Evolutionary conservation across 441 rosid species (phyloP).

Genomic region (Melastoma candidum): DNA sequence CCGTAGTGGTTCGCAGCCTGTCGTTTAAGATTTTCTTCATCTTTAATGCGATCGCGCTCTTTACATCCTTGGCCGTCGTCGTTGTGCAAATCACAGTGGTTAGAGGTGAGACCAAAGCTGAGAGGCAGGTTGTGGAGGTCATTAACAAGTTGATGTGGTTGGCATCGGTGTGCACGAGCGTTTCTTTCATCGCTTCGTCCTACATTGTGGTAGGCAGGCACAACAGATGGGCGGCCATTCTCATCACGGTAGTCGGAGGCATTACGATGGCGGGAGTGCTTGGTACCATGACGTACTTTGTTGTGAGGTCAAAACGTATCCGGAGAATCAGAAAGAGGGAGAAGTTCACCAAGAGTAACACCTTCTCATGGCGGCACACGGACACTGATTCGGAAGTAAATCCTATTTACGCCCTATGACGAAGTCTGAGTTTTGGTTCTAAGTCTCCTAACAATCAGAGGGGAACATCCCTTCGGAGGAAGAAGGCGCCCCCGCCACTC

Average conservation of each 20-base stretch:
- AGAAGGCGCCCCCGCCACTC: too few relatives aligned
- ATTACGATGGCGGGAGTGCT: conserved; percentile 47
- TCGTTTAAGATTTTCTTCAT: conserved; percentile 39
- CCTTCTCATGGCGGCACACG: too few relatives aligned
- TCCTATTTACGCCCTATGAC: too few relatives aligned
- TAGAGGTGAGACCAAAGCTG: conserved; percentile 43
- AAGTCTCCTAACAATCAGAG: too few relatives aligned
- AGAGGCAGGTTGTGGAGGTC: conserved; percentile 49
- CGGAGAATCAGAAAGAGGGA: too few relatives aligned
- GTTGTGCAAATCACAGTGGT: conserved; percentile 54
- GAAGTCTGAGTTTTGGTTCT: too few relatives aligned
- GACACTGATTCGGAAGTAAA: too few relatives aligned
- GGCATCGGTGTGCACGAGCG: conserved; percentile 45
- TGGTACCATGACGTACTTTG: conserved; percentile 63
- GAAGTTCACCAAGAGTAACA: too few relatives aligned
- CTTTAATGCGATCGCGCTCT: conserved; percentile 49
- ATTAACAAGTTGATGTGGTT: conserved; percentile 66
- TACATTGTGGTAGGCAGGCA: conserved; percentile 42
- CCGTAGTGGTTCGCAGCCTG: conserved; percentile 30
- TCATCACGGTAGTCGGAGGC: conserved; percentile 36
- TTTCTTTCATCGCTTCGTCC: conserved; percentile 48
- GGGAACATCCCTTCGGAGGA: too few relatives aligned
- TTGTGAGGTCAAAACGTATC: conserved; percentile 6
- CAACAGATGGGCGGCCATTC: conserved; percentile 37
- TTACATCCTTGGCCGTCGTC: conserved; percentile 52